Conservation (phyloP, 495 filamentous ascomycete genomes). For the Lepidopterella palustris region DNA sequence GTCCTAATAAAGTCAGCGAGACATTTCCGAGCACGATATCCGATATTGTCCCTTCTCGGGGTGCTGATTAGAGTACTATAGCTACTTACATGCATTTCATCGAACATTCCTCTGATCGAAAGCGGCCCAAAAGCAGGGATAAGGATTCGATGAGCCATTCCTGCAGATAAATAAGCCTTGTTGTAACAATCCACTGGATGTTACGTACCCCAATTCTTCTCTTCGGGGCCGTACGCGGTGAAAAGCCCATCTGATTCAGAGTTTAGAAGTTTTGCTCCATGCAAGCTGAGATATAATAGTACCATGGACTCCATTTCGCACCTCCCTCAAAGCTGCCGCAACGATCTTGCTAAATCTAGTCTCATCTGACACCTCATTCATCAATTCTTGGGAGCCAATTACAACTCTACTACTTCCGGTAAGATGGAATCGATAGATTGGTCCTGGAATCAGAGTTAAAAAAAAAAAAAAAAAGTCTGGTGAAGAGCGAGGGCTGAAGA, state of each 20-base stretch:
- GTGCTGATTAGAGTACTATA: neutral
- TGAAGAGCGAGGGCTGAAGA: neutral
- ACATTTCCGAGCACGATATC: neutral
- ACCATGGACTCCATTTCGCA: conserved; percentile 17
- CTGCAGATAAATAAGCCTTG: conserved; percentile 2
- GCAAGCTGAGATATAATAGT: neutral
- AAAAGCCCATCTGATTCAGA: conserved; percentile 7
- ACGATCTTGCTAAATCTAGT: conserved; percentile 10
- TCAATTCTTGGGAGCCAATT: conserved; percentile 12
- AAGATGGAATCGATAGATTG: conserved; percentile 10
- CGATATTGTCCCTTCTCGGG: too few relatives aligned
- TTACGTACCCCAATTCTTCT: conserved; percentile 16
- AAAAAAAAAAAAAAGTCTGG: too few relatives aligned
- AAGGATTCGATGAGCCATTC: conserved; percentile 18
- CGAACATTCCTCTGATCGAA: conserved; percentile 15
- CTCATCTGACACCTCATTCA: conserved; percentile 15
- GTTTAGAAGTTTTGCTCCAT: neutral
- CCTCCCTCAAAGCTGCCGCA: conserved; percentile 1
- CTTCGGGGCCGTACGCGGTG: conserved; percentile 10
- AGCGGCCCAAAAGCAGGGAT: conserved; percentile 14
- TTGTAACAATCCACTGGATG: neutral
- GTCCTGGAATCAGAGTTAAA: neutral
- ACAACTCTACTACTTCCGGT: neutral
- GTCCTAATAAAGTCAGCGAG: conserved; percentile 4
- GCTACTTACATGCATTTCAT: conserved; percentile 19